phyloP scores from a whole-genome alignment of 345 rosid genomes.

The Corchorus capsularis region DNA sequence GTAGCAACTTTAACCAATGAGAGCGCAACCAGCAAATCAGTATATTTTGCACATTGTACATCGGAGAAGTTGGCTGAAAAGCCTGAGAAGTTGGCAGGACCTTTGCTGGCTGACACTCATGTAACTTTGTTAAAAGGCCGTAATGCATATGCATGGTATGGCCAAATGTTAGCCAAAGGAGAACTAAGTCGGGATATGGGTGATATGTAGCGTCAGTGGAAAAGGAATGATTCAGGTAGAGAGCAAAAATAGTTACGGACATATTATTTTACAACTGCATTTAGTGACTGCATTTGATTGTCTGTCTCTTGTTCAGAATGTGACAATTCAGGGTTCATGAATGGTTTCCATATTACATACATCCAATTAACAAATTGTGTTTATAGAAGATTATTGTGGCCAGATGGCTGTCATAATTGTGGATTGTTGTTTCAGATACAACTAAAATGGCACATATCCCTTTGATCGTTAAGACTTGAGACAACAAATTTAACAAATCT shows the following conservation, averaged over 20 bases:
- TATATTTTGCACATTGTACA: constrained; percentile 82
- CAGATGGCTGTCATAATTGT: not conserved
- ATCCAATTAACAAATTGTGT: not conserved
- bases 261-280: not conserved
- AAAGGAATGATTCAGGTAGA: constrained; percentile 89
- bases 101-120: constrained; percentile 77
- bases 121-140: constrained; percentile 84
- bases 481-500: not conserved
- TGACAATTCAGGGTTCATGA: not conserved
- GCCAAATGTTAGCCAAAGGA: constrained; percentile 83
- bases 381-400: not conserved
- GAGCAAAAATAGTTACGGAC: not conserved
- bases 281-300: not conserved
- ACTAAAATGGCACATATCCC: not conserved
- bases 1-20: constrained; percentile 77
- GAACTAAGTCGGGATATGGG: constrained; percentile 76
- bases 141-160: constrained; percentile 89
- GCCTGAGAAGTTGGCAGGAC: constrained; percentile 87
- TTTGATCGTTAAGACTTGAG: not conserved
- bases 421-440: not conserved
- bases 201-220: constrained; percentile 73
- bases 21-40: constrained; percentile 88
- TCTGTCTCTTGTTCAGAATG: not conserved
- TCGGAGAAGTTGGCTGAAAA: constrained; percentile 86
- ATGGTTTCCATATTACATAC: not conserved